phyloP scores from a whole-genome alignment of 148 eudicot genomes.

The Rhododendron simsii region DNA sequence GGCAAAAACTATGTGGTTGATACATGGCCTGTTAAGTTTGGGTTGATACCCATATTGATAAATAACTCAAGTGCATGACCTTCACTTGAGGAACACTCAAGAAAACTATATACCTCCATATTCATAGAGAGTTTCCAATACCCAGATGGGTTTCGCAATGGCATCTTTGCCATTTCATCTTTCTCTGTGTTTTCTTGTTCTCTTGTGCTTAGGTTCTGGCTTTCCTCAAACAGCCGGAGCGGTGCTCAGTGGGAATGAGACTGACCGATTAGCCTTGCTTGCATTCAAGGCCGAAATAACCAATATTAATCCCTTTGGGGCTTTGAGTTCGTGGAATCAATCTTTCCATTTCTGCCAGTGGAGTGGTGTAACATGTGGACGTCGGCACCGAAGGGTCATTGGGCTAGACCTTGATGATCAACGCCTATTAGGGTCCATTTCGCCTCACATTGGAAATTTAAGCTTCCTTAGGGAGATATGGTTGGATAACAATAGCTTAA shows the following conservation, averaged over 20 bases:
- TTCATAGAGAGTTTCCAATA: neutral
- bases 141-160: neutral
- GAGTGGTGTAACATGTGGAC: too few relatives aligned
- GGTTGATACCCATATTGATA: neutral
- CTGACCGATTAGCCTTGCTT: neutral
- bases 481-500: neutral
- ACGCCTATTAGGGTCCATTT: too few relatives aligned
- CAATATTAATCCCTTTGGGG: neutral
- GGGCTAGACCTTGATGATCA: too few relatives aligned
- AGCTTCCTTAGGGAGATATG: too few relatives aligned
- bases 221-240: neutral
- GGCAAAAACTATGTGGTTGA: neutral
- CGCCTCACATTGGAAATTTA: too few relatives aligned
- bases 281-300: neutral
- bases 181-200: neutral
- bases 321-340: neutral
- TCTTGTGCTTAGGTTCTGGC: neutral
- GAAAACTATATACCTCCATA: neutral
- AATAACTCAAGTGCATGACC: neutral
- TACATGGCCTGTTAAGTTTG: neutral
- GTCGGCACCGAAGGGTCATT: too few relatives aligned
- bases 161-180: too few relatives aligned
- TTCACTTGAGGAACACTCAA: neutral
- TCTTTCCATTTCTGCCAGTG: too few relatives aligned
- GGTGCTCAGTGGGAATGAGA: neutral